Evolutionary conservation across 331 rosid species (phyloP).

Genomic region (Quercus phellos): DNA sequence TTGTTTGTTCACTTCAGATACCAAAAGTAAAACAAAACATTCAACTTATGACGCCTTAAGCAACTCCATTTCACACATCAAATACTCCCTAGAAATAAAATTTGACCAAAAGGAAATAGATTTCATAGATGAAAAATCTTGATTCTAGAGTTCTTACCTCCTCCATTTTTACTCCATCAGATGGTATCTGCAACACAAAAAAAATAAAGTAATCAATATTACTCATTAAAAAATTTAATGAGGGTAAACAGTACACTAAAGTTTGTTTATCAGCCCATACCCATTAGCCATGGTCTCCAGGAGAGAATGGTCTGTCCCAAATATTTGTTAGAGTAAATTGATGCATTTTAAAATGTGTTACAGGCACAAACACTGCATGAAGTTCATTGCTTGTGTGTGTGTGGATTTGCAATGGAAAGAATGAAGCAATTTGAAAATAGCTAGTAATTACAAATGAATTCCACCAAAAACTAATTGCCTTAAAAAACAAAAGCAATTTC

Average conservation of each 20-base stretch:
- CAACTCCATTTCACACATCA: neutral
- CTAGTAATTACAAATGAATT: neutral
- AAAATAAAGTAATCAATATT: constrained; percentile 8
- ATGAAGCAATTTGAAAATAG: neutral
- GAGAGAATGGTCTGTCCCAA: neutral
- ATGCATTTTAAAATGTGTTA: neutral
- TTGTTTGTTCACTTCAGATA: neutral
- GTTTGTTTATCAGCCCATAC: neutral
- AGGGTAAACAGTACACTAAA: constrained; percentile 9
- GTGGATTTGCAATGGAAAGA: constrained; percentile 3
- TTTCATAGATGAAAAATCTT: neutral
- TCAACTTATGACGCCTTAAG: neutral
- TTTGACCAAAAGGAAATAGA: neutral
- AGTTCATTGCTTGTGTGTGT: neutral
- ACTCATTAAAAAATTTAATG: neutral
- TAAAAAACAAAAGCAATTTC: neutral
- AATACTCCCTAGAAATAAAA: neutral
- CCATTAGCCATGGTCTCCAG: neutral
- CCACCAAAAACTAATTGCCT: neutral
- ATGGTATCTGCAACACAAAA: constrained; percentile 40
- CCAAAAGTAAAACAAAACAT: neutral
- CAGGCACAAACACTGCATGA: neutral
- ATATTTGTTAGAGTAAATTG: neutral
- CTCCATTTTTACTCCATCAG: constrained; percentile 34
- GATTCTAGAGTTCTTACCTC: constrained; percentile 35